Evolutionary conservation across 148 eudicot species (phyloP), one percentile per base, ranked within the genome.

Genomic region (Fagopyrum tataricum): DNA sequence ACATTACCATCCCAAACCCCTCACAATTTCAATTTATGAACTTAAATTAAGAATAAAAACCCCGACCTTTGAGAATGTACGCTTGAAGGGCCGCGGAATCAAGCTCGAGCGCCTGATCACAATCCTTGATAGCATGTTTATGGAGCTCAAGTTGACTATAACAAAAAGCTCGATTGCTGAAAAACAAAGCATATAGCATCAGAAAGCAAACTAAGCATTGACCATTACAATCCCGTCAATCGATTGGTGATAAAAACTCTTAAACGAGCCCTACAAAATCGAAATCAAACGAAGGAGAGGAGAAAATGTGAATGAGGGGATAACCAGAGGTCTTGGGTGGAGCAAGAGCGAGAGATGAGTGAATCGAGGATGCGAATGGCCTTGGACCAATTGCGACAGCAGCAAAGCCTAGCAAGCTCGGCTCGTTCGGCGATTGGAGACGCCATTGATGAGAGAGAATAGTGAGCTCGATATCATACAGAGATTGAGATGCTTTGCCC

Each of bases 81-180:
- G 98, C 90, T 84, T 90, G 97, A 72, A 95, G 90, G 68, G 83
- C 81, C 20, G 83, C 26, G 14, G 93, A 87, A 82, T 95, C 98
- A 23, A 88, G 88, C 76, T 90, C 85, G 44, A 95, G 86, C 44
- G 97, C 98, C 73, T 80, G 89, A 79, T 95, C 93, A 73, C 97
- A 95, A 70, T 95, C 97, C 92, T 95, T 95, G 83, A 95, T 83
- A 43, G 85, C 97, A 58, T 95, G 98, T 80, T 95, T 95, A 77
- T 95, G 97, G n/a, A 95, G 90, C 91, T 95, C 98, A 87, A 95
- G 78, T 82, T 91, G 97, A 77, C 96, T 84, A 64, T 95, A 95
- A 77, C 98, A 95, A 67, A 85, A 95, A 17, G 98, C 98, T 83
- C 98, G 87, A 86, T 95, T 95, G 82, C 98, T 95, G 89, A 67